Evolutionary conservation across 1,139 yeast species (phyloP).

Genomic region (Protomyces pachydermus): DNA sequence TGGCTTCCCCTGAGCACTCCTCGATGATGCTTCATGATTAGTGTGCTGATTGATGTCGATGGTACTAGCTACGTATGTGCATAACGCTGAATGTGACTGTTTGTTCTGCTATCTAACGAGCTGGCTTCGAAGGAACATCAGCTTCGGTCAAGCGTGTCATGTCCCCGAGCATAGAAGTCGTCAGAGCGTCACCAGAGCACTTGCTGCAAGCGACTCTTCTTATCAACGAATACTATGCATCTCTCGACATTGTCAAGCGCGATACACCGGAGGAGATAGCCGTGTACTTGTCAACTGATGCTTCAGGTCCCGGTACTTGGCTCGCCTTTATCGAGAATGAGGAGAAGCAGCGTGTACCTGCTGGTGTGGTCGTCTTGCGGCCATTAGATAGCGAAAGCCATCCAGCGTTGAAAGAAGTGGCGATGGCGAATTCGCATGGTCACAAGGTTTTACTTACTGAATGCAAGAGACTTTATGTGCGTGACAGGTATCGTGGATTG

Average conservation of each 20-base stretch:
- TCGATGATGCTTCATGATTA: not conserved
- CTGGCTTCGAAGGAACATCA: no score
- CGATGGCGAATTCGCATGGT: not conserved
- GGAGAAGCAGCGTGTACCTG: not conserved
- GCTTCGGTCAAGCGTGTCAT: not conserved
- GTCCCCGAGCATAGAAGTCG: not conserved
- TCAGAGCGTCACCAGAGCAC: not conserved
- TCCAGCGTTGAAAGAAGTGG: not conserved
- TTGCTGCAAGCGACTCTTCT: not conserved
- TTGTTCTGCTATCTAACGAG: no score
- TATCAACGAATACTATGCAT: conserved; percentile 13
- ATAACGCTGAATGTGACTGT: no score
- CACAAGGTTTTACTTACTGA: not conserved
- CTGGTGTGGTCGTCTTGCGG: conserved; percentile 13
- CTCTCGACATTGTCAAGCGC: conserved; percentile 10
- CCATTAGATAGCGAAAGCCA: not conserved
- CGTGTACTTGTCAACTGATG: not conserved
- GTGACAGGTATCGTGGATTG: conserved; percentile 6
- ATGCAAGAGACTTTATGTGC: conserved; percentile 16
- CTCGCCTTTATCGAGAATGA: conserved; percentile 13
- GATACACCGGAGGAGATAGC: conserved; percentile 12
- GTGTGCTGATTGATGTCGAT: not conserved
- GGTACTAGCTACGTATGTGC: no score
- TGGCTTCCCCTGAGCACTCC: not conserved
- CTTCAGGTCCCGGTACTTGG: not conserved